Base-by-base conservation (phyloP, 441 rosid genomes). In the Aleurites moluccanus region DNA sequence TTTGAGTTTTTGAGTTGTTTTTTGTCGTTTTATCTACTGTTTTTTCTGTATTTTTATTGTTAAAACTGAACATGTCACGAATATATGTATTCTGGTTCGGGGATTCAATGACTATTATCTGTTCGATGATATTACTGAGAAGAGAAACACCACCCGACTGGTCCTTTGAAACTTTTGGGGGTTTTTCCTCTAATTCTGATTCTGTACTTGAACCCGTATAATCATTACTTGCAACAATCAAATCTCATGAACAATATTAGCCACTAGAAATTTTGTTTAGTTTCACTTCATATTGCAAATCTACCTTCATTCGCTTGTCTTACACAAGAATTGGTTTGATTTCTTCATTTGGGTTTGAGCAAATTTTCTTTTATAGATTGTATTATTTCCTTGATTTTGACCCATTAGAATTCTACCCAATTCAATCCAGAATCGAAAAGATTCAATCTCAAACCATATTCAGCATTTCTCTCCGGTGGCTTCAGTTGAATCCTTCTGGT, bases 41-140 rank as follows among this genome's bases (percentile, higher is more conserved):
- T 69, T 0, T 5, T 30, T 64, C 11, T n/a, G 35, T 67, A 38
- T 2, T 63, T 64, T 53, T 3, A 50, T 16, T 16, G 76, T 0
- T 23, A 25, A 35, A 53, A 4, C 35, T 64, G 13, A 20, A 20
- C 11, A 28, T 38, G 6, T 38, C 40, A 38, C 0, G 40, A 6
- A 30, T 53, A 0, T 30, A 8, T 47, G 1, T 25, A 20, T 27
- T 18, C 4, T 0, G 13, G 4, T 27, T 2, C 3, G 1, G 3
- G 57, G 5, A 9, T 68, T 30, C 21, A 1, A 71, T 57, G 56
- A 16, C 27, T n/a, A 8, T 20, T 55, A 53, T n/a, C 13, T 35
- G 63, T 69, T 69, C 35, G 62, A 52, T 53, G 47, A 55, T 52
- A 52, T 13, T 11, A 27, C 25, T 27, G 70, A 47, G 70, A 67